Conservation (phyloP, 495 filamentous ascomycete genomes). For the Hypomontagnella monticulosa region DNA sequence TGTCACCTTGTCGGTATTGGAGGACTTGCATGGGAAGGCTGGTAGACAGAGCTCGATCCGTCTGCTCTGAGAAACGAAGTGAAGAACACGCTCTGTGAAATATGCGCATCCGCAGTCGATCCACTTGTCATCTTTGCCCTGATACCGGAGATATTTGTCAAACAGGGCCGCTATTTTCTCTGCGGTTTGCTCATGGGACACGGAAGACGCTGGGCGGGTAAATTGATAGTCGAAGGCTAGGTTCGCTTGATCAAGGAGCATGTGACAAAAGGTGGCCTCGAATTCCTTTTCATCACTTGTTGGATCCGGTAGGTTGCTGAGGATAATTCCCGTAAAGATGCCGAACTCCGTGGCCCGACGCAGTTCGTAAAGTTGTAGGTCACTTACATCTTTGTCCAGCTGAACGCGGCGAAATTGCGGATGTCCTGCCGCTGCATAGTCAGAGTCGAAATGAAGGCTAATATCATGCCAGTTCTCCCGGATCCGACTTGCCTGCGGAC, state of each 20-base stretch:
- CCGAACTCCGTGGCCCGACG: not conserved
- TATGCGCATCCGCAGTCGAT: conserved; percentile 23
- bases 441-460: not conserved
- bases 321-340: conserved; percentile 18
- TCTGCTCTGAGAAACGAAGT: conserved; percentile 41
- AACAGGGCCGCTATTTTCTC: conserved; percentile 39
- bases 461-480: conserved; percentile 12
- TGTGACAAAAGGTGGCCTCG: conserved; percentile 13
- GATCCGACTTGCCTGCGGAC: conserved; percentile 14
- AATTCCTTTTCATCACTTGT: conserved; percentile 8
- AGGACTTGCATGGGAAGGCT: conserved; percentile 50
- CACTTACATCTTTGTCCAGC: not conserved
- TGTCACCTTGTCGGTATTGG: conserved; percentile 43
- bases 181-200: not conserved
- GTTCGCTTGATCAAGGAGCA: conserved; percentile 23
- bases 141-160: conserved; percentile 39
- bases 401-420: not conserved
- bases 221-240: conserved; percentile 10
- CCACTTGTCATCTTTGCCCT: conserved; percentile 38
- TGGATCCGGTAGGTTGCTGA: not conserved
- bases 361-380: conserved; percentile 16
- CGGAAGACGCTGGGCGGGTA: not conserved
- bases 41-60: conserved; percentile 44
- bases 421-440: not conserved
- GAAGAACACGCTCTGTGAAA: conserved; percentile 37